Conservation (phyloP, 306 rosid genomes). For the Crataegus laevigata region DNA sequence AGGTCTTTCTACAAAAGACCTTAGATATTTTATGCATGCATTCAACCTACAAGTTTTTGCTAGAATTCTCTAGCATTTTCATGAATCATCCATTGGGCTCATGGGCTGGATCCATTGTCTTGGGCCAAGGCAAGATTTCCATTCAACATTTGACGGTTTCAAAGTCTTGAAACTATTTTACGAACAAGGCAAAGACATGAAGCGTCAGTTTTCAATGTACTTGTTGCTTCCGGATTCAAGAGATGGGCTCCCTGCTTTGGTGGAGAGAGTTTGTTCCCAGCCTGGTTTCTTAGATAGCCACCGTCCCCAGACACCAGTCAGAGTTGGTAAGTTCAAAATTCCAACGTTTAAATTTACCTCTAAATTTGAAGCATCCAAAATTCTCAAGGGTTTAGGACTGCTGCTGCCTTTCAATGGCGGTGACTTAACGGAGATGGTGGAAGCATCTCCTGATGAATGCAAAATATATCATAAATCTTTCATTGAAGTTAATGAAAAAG, state of each 20-base stretch:
- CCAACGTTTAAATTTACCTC: constrained; percentile 72
- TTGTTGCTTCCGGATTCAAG: constrained; percentile 63
- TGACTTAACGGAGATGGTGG: too few relatives aligned
- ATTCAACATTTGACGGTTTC: constrained; percentile 53
- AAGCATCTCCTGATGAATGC: too few relatives aligned
- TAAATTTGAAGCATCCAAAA: constrained; percentile 41
- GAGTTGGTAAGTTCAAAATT: constrained; percentile 56
- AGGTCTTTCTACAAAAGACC: too few relatives aligned
- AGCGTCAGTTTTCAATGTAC: constrained; percentile 49
- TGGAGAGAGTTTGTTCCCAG: constrained; percentile 45
- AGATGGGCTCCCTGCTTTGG: constrained; percentile 57
- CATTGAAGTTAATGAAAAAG: too few relatives aligned
- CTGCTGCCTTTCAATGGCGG: constrained; percentile 7
- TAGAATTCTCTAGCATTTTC: too few relatives aligned
- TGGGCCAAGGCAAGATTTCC: too few relatives aligned
- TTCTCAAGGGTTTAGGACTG: constrained; percentile 55
- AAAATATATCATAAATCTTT: too few relatives aligned
- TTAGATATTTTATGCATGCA: too few relatives aligned
- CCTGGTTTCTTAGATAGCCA: constrained; percentile 43
- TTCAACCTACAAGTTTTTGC: too few relatives aligned
- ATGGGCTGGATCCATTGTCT: too few relatives aligned
- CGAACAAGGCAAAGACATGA: constrained; percentile 51
- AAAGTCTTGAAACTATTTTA: constrained; percentile 70
- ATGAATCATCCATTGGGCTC: too few relatives aligned
- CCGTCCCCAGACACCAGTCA: constrained; percentile 29